These are phyloP conservation scores for Apiospora pterosperma DNA, from an alignment of 2,329 filamentous ascomycete species.

Conservation along the genomic window DNA sequence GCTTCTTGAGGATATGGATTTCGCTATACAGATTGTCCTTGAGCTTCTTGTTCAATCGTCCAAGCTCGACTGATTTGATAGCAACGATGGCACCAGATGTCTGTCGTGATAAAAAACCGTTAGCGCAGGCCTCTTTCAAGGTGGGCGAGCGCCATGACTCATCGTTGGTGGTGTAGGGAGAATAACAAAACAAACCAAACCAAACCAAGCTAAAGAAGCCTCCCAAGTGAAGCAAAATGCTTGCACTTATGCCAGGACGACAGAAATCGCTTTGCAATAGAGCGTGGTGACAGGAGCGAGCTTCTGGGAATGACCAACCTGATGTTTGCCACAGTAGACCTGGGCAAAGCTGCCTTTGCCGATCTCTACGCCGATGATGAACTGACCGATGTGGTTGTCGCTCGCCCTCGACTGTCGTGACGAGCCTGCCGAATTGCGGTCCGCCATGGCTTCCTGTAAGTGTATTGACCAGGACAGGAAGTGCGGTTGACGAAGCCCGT, in stretches of 20 bases:
- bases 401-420: constrained; percentile 32
- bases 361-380: constrained; percentile 82
- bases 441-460: constrained; percentile 31
- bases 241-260: background rate
- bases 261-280: background rate
- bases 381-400: constrained; percentile 62
- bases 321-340: constrained; percentile 84
- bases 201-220: background rate
- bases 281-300: constrained; percentile 4
- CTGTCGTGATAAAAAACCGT: constrained; percentile 39
- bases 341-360: constrained; percentile 97
- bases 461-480: constrained; percentile 28
- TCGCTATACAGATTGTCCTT: constrained; percentile 95
- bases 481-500: constrained; percentile 24
- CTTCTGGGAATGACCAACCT: constrained; percentile 47
- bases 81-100: constrained; percentile 79
- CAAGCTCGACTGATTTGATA: constrained; percentile 92
- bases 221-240: background rate
- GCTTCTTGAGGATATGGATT: constrained; percentile 89
- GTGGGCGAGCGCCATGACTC: constrained; percentile 5
- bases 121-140: constrained; percentile 1
- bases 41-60: constrained; percentile 89
- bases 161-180: background rate
- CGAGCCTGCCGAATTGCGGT: constrained; percentile 20
- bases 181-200: background rate